phyloP scores from a whole-genome alignment of 2,329 filamentous ascomycete genomes.

The Colletotrichum echinochloae region DNA sequence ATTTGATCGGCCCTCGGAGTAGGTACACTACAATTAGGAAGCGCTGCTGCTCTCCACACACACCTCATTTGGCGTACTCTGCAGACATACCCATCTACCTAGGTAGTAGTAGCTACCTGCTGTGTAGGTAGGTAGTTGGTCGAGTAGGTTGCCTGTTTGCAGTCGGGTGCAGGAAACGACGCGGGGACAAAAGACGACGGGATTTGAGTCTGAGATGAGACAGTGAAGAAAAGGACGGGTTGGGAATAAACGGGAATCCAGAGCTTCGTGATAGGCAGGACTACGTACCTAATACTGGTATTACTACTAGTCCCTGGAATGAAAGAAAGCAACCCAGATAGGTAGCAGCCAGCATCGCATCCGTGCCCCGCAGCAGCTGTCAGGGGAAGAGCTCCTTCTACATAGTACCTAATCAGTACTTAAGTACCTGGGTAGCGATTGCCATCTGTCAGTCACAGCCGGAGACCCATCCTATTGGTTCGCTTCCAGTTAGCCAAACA shows the following conservation, averaged over 20 bases:
- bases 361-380: slow-evolving; percentile 17
- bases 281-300: not conserved
- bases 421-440: no score
- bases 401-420: no score
- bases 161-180: not conserved
- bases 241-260: not conserved
- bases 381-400: not conserved
- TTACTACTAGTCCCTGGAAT: slow-evolving; percentile 10
- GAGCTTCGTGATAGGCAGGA: not conserved
- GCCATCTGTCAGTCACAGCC: not conserved
- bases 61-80: slow-evolving; percentile 23
- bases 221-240: not conserved
- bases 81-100: no score
- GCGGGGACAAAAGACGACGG: not conserved
- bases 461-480: slow-evolving; percentile 20
- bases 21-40: not conserved
- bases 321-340: not conserved
- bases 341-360: not conserved
- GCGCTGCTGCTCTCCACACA: slow-evolving; percentile 24
- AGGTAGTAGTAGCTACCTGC: no score
- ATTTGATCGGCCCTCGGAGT: slow-evolving; percentile 18
- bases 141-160: not conserved
- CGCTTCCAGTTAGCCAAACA: slow-evolving; percentile 20
- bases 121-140: not conserved
- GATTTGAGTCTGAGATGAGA: not conserved